Evolutionary conservation across 1,139 yeast genomes (phyloP), one percentile per base, ranked within the genome.

Genomic region (Yamadazyma membranifaciens): DNA sequence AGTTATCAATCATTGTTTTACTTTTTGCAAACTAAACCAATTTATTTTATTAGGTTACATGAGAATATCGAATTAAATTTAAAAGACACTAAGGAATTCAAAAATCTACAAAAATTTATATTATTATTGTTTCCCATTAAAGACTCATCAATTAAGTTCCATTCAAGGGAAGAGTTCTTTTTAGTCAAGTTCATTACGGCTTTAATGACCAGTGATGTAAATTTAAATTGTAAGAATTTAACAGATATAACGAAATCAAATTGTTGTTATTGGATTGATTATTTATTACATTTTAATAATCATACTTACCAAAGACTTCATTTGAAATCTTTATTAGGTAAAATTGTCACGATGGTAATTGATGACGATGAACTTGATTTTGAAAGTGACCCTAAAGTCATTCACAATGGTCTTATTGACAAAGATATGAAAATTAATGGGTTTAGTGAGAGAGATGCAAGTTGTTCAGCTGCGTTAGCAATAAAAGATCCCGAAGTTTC

Each of bases 1-100:
- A 59, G 80, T 1, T 87, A 85, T 59, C 96, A 86, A 52, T 83
- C 87, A 7, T 59, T 92, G 42, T 83, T 92, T 52, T 92, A 84
- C 53, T 67, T 91, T 34, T 62, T 94, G 31, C 98, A 94, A 57
- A 87, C 96, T 0, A 88, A 87, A 54, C 89, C 96, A 0, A 62
- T 62, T 1, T 92, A 92, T 56, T 73, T 92, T 55, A 73, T 82
- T 1, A 67, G 82, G 25, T 60, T 88, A 31, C 75, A 64, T 38
- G 53, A 55, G 26, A 49, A 55, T 2, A 45, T 60, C 33, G 53
- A 55, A 3, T 48, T 59, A 6, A 50, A 46, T 1, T 42, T 54
- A 9, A 59, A 55, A 22, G 57, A 54, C 3, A 43, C 61, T 2
- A 49, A 46, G 22, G 51, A 53, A 26, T 46, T 50, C 39, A 55